Conservation (phyloP, 768 basidiomycete genomes). For the Termitomyces sp. region DNA sequence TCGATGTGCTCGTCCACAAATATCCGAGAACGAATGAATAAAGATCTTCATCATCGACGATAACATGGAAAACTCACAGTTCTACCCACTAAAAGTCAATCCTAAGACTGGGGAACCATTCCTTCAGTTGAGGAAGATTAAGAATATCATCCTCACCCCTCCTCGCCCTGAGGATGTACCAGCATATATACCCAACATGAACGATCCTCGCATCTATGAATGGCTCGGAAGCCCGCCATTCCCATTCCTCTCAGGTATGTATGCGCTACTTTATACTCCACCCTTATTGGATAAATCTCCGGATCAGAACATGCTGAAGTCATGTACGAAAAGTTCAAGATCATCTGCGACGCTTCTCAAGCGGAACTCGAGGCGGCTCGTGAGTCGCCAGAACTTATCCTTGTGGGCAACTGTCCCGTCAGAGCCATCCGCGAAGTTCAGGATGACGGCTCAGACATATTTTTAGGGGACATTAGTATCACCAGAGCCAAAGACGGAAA, state of each 20-base stretch:
- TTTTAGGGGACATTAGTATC: constrained; percentile 43
- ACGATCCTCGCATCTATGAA: constrained; percentile 40
- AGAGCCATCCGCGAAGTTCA: constrained; percentile 46
- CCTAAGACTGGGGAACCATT: constrained; percentile 32
- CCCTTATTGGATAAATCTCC: background rate
- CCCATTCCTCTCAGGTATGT: constrained; percentile 41
- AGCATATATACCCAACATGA: constrained; percentile 29
- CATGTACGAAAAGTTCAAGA: constrained; percentile 21
- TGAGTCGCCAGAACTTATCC: constrained; percentile 16
- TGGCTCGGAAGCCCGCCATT: constrained; percentile 43
- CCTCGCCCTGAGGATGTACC: constrained; percentile 29
- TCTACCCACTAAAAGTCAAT: constrained; percentile 26
- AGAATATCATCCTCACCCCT: constrained; percentile 57
- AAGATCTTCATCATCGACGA: background rate
- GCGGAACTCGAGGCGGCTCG: constrained; percentile 23
- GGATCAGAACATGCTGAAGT: constrained; percentile 27
- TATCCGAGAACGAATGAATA: background rate
- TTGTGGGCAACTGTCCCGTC: constrained; percentile 44
- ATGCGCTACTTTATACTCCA: background rate
- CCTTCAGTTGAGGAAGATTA: constrained; percentile 42
- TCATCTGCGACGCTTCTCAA: constrained; percentile 21
- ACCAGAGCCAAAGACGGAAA: constrained; percentile 21
- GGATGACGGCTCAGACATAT: constrained; percentile 50
- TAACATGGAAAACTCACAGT: constrained; percentile 17
- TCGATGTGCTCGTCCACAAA: background rate